Conservation (phyloP, 352 stramenopile species). For the Globisporangium abappressorium region DNA sequence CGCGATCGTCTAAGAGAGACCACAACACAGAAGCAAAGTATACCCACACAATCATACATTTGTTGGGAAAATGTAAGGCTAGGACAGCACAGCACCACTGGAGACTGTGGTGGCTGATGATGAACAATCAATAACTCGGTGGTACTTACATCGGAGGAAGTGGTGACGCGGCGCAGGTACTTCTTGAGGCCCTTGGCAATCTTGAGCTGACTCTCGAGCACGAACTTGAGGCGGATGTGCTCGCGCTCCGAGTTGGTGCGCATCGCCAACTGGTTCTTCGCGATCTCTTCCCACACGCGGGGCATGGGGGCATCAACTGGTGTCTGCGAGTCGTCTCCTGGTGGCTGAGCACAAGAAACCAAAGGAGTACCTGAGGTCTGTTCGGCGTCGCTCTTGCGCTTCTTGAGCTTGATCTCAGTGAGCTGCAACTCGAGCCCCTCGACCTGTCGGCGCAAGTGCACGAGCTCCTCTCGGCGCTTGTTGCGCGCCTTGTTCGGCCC, state of each 20-base stretch:
- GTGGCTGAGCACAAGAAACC: background rate
- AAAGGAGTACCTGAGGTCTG: background rate
- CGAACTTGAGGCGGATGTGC: conserved; percentile 47
- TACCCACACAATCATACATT: background rate
- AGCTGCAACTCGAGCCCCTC: conserved; percentile 33
- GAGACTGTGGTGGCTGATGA: background rate
- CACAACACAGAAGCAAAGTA: background rate
- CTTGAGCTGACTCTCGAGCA: conserved; percentile 51
- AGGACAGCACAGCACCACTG: background rate
- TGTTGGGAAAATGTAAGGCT: background rate
- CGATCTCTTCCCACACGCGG: background rate
- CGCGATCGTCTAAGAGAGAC: background rate
- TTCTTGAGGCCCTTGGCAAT: conserved; percentile 31
- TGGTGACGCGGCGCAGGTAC: background rate
- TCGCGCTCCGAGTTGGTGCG: conserved; percentile 25
- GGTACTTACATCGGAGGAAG: background rate
- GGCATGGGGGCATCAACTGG: background rate
- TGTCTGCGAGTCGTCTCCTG: background rate
- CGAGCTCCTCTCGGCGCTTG: conserved; percentile 33
- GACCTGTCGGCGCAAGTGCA: conserved; percentile 38
- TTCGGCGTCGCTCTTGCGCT: background rate
- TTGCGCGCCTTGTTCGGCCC: conserved; percentile 8
- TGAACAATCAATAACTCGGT: too few relatives aligned
- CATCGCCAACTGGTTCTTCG: background rate
- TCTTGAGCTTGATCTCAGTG: background rate